A percentile compares a stretch with the other conserved stretches of the same genome.
Evolutionary conservation across 805 yeast species (phyloP).

Genomic region (Suhomyces kilbournensis): DNA sequence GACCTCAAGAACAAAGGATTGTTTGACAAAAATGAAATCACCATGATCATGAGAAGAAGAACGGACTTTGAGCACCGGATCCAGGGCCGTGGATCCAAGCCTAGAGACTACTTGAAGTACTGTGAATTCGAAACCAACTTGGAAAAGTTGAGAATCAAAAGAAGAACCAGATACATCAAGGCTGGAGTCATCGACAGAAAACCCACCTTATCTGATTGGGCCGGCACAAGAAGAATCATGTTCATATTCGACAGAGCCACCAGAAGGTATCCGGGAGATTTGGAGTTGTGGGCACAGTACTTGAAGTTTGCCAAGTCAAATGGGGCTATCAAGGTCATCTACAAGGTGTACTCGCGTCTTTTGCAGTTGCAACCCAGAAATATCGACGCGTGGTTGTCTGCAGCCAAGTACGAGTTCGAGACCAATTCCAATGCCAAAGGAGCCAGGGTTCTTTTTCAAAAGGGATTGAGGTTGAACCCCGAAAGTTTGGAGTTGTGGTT

Average conservation of each 20-base stretch:
- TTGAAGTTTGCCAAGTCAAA: conserved; percentile 63
- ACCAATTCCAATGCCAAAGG: conserved; percentile 84
- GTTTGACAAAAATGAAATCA: conserved; percentile 79
- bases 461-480: conserved; percentile 79
- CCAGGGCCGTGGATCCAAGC: conserved; percentile 75
- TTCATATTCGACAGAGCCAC: conserved; percentile 84
- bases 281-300: conserved; percentile 75
- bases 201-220: conserved; percentile 79
- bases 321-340: conserved; percentile 69
- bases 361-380: conserved; percentile 89
- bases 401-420: conserved; percentile 92
- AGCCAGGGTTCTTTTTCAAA: conserved; percentile 81
- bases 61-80: conserved; percentile 94
- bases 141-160: conserved; percentile 71
- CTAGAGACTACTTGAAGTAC: conserved; percentile 75
- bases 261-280: conserved; percentile 71
- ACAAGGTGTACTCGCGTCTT: conserved; percentile 72
- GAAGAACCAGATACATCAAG: conserved; percentile 59
- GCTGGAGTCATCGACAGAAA: conserved; percentile 55
- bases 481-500: conserved; percentile 74
- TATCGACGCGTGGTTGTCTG: conserved; percentile 87
- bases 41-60: conserved; percentile 83
- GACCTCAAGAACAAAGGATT: conserved; percentile 79
- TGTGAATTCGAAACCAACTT: conserved; percentile 76
- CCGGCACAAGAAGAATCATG: conserved; percentile 74